Percentiles rank a stretch among this genome's conserved stretches.
Evolutionary conservation across 2,329 filamentous ascomycete species (phyloP).

Genomic region (Pyricularia pennisetigena): DNA sequence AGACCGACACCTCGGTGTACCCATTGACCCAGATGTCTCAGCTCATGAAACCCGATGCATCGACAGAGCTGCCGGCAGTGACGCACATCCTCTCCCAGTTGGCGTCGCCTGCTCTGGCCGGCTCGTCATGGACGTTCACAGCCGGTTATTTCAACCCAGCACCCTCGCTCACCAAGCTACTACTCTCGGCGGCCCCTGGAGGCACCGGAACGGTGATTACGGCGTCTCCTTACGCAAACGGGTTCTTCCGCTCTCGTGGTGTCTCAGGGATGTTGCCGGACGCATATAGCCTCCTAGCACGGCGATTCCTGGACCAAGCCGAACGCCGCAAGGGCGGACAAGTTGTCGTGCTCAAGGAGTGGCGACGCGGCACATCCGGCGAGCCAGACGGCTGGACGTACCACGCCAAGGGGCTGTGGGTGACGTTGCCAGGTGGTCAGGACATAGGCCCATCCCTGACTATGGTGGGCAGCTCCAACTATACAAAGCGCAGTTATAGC

Average conservation of each 20-base stretch:
- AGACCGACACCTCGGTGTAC: conserved; percentile 63
- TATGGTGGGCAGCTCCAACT: conserved; percentile 86
- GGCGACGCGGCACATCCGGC: conserved; percentile 73
- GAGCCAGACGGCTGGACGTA: conserved; percentile 89
- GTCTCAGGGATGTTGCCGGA: conserved; percentile 84
- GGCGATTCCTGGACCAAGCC: conserved; percentile 62
- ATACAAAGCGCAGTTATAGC: conserved; percentile 87
- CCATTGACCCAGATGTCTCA: conserved; percentile 83
- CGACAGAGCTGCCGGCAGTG: conserved; percentile 80
- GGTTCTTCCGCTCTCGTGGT: conserved; percentile 82
- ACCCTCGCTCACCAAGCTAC: conserved; percentile 66
- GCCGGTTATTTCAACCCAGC: conserved; percentile 98
- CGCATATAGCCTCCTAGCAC: conserved; percentile 83
- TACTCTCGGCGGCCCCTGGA: conserved; percentile 56
- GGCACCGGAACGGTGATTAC: conserved; percentile 74
- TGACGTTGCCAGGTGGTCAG: conserved; percentile 49
- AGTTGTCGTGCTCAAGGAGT: conserved; percentile 71
- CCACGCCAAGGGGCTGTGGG: conserved; percentile 93
- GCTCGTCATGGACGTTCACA: conserved; percentile 87
- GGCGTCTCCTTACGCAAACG: conserved; percentile 87
- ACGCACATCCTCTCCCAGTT: conserved; percentile 64
- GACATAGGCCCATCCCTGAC: conserved; percentile 63
- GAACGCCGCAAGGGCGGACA: not conserved
- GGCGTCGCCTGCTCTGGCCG: conserved; percentile 49
- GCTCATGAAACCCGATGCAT: conserved; percentile 66